Evolutionary conservation across 352 stramenopile species (phyloP), one percentile per base, ranked within the genome.

Genomic region (Globisporangium paroecandrum): DNA sequence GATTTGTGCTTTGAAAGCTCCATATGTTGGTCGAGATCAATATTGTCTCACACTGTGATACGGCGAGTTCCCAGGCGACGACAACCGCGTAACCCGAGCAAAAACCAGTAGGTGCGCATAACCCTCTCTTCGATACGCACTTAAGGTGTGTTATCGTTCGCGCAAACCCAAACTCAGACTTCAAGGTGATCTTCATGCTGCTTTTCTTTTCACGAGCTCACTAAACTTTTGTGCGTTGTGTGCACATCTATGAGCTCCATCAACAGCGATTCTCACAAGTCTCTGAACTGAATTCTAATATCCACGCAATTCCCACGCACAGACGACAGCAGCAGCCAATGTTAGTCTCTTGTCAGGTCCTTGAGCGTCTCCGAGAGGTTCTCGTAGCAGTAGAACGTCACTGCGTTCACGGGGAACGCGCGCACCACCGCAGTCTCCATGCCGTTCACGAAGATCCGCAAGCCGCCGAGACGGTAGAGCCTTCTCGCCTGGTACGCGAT

Each of bases 331-430:
- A 58, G 25, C 18, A 25, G 18, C 25, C 34, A 34, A 22, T 41
- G 6, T 61, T 32, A 69, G 53, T 64, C 38, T 73, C 70, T 60
- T 53, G 78, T 75, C 54, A 70, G 66, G 41, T 87, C 71, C 73
- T 91, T 93, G 49, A 95, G 81, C 58, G 87, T 24, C 38, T 85
- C 76, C 2, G 86, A 91, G 1, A 87, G 78, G 68, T 84, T 85
- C 67, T 96, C 89, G 74, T 96, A 96, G 68, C 73, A 84, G 74
- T 87, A 94, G 66, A 96, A 94, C 27, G 89, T 96, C 38, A 96
- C 88, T 13, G 86, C 88, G 53, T 92, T 95, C 38, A 91, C 86
- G 2, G 88, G 88, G 62, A 96, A 96, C 29, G 88, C 88, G 46
- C 89, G 83, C 47, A 94, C 73, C 71, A 91, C 82, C 20, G 87